phyloP scores from a whole-genome alignment of 78 protist species.

The Capsaspora owczarzaki region DNA sequence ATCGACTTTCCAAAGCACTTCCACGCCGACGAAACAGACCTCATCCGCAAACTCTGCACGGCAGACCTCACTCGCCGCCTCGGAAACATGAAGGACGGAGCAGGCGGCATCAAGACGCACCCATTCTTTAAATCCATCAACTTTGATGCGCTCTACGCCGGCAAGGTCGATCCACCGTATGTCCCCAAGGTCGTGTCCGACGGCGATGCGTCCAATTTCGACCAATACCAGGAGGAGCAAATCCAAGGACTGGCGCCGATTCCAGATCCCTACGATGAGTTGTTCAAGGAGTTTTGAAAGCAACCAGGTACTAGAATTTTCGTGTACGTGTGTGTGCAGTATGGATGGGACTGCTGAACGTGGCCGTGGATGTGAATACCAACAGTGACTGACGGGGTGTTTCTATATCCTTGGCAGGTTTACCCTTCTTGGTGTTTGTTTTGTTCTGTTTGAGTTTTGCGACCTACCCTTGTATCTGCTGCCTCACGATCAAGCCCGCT shows the following conservation, averaged over 20 bases:
- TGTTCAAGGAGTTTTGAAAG: background rate
- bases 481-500: too few relatives aligned
- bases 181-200: slow-evolving; percentile 8
- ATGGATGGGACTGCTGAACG: too few relatives aligned
- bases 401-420: too few relatives aligned
- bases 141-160: slow-evolving; percentile 60
- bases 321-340: too few relatives aligned
- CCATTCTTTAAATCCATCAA: slow-evolving; percentile 43
- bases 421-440: too few relatives aligned
- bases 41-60: slow-evolving; percentile 12
- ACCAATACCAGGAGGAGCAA: slow-evolving; percentile 63
- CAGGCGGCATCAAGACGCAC: slow-evolving; percentile 72
- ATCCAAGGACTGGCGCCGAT: background rate
- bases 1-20: slow-evolving; percentile 76
- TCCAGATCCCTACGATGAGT: background rate
- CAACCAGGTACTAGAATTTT: too few relatives aligned
- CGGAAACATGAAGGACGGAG: slow-evolving; percentile 78
- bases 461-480: too few relatives aligned
- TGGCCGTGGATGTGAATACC: too few relatives aligned
- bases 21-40: slow-evolving; percentile 41
- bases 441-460: too few relatives aligned
- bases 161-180: slow-evolving; percentile 16
- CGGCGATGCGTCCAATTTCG: slow-evolving; percentile 54
- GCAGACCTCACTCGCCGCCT: slow-evolving; percentile 66
- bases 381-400: too few relatives aligned